Evolutionary conservation across 805 yeast species (phyloP).

Genomic region (Kuraishia ogatae): DNA sequence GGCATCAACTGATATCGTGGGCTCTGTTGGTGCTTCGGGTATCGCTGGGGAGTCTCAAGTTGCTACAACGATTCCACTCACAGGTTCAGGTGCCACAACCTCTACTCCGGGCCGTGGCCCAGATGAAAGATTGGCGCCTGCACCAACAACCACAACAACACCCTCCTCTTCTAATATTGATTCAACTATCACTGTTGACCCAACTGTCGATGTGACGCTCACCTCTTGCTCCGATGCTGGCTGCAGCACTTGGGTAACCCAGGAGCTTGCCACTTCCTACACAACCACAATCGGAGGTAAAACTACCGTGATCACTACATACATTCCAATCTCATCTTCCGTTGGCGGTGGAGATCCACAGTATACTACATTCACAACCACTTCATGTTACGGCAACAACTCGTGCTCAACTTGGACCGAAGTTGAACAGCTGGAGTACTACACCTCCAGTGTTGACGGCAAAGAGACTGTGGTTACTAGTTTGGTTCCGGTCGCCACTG

Average conservation of each 20-base stretch:
- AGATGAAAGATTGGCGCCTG: not conserved
- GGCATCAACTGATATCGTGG: not conserved
- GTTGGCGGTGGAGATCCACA: not conserved
- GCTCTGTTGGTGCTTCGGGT: not conserved
- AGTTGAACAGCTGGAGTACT: not conserved
- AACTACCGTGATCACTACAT: constrained; percentile 8
- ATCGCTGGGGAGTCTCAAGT: not conserved
- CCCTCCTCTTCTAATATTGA: not conserved
- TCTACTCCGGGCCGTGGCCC: not conserved
- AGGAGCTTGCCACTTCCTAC: constrained; percentile 16
- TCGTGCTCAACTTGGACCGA: constrained; percentile 4
- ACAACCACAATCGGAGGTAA: constrained; percentile 12
- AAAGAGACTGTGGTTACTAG: constrained; percentile 6
- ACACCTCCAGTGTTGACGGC: constrained; percentile 4
- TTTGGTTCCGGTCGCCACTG: constrained; percentile 10
- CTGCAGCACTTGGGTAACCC: constrained; percentile 15
- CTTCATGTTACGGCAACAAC: constrained; percentile 4
- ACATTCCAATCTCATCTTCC: not conserved
- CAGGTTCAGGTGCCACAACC: not conserved
- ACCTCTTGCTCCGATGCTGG: constrained; percentile 5
- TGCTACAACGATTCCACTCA: not conserved
- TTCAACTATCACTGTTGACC: constrained; percentile 3
- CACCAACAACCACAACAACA: not conserved
- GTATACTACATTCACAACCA: not conserved
- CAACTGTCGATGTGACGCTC: constrained; percentile 3